Evolutionary conservation across 345 rosid species (phyloP).

Genomic region (Syzygium grande): DNA sequence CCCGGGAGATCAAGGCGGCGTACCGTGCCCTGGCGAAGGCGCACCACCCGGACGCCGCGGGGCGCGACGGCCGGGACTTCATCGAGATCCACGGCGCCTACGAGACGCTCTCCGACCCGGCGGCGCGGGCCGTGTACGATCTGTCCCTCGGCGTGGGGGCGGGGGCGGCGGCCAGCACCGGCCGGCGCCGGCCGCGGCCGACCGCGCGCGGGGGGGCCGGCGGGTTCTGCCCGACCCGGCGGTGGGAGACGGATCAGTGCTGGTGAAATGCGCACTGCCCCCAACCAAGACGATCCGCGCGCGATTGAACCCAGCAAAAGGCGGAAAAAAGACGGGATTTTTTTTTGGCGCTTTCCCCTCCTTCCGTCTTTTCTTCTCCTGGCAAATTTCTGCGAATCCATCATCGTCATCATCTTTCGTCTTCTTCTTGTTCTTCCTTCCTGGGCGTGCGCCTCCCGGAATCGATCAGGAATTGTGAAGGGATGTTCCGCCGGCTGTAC

Average conservation of each 20-base stretch:
- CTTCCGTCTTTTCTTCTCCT: neutral
- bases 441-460: neutral
- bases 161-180: no score
- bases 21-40: constrained; percentile 38
- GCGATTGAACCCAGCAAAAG: neutral
- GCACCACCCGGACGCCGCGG: constrained; percentile 12
- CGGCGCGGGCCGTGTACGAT: constrained; percentile 15
- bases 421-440: no score
- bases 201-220: no score
- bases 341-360: neutral
- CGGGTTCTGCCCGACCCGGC: constrained; percentile 4
- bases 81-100: constrained; percentile 20
- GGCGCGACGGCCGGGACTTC: constrained; percentile 8
- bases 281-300: neutral
- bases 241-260: constrained; percentile 25
- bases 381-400: neutral
- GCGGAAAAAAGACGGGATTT: neutral
- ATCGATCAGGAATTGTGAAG: neutral
- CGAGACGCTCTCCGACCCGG: constrained; percentile 20
- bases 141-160: no score
- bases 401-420: no score
- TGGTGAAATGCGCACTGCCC: neutral
- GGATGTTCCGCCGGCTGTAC: no score
- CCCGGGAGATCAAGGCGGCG: constrained; percentile 60
- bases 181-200: neutral